Evolutionary conservation across 441 rosid genomes (phyloP).

Genomic region (Breynia disticha): DNA sequence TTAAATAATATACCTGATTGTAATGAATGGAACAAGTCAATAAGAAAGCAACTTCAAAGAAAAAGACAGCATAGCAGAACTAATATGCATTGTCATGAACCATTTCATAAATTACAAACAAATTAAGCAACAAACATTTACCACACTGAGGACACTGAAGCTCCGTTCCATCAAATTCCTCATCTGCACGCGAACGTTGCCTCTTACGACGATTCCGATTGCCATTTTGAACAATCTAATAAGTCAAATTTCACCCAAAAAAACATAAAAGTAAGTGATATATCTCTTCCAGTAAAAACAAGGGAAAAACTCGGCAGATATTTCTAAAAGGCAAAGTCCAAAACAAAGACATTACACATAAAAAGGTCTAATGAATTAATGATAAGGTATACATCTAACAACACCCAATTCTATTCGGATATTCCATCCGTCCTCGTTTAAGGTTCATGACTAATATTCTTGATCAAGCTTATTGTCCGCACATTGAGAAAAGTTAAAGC

Average conservation of each 20-base stretch:
- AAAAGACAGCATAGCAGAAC: neutral
- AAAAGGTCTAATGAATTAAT: too few relatives aligned
- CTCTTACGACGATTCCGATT: constrained; percentile 38
- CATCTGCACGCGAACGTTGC: constrained; percentile 21
- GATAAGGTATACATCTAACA: too few relatives aligned
- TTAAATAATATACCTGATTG: constrained; percentile 37
- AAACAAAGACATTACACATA: too few relatives aligned
- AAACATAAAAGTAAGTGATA: neutral
- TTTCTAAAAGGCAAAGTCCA: too few relatives aligned
- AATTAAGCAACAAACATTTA: constrained; percentile 21
- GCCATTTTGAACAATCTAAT: constrained; percentile 54
- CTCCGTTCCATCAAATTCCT: constrained; percentile 35
- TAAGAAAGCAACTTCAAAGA: constrained; percentile 2
- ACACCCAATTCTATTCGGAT: too few relatives aligned
- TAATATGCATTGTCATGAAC: neutral
- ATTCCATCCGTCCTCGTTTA: too few relatives aligned
- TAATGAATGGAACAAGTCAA: constrained; percentile 11
- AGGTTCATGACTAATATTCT: too few relatives aligned
- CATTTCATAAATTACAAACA: neutral
- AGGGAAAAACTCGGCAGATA: too few relatives aligned
- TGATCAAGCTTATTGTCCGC: too few relatives aligned
- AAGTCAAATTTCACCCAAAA: constrained; percentile 14
- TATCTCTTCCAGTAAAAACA: too few relatives aligned
- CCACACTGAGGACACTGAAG: constrained; percentile 82
- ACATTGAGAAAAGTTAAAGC: too few relatives aligned